A percentile compares a stretch with the other conserved stretches of the same genome.
These are phyloP conservation scores for Trichosporon inkin DNA, from an alignment of 1,284 basidiomycete genomes.

Conservation along the genomic window DNA sequence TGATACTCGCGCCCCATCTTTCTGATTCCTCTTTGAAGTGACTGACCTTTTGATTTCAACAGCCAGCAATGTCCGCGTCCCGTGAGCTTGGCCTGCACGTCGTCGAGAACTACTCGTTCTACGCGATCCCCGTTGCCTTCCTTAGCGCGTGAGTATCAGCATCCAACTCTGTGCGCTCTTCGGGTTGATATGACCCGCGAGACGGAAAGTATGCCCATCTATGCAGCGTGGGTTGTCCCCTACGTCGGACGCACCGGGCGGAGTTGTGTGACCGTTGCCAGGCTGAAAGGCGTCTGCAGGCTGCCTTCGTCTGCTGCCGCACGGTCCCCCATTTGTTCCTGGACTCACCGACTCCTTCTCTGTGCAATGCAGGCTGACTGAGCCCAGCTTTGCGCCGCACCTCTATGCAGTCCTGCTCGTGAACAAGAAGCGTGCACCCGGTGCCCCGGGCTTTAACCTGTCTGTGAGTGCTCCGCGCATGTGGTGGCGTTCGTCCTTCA, in stretches of 20 bases:
- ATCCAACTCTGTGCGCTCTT: too few relatives aligned
- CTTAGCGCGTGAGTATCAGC: slow-evolving; percentile 24
- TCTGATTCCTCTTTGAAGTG: too few relatives aligned
- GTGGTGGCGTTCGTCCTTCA: too few relatives aligned
- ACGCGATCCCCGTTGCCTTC: slow-evolving; percentile 35
- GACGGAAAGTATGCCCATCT: too few relatives aligned
- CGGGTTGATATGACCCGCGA: too few relatives aligned
- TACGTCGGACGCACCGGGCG: too few relatives aligned
- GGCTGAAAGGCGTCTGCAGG: too few relatives aligned
- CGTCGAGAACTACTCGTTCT: slow-evolving; percentile 27
- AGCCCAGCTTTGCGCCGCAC: slow-evolving; percentile 20
- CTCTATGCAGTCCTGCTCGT: slow-evolving; percentile 18
- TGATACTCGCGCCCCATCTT: too few relatives aligned
- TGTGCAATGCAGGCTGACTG: background rate
- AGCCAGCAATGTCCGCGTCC: background rate
- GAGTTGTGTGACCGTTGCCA: too few relatives aligned
- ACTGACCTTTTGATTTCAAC: background rate
- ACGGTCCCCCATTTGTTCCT: background rate
- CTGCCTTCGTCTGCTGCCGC: background rate
- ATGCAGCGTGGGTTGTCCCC: too few relatives aligned
- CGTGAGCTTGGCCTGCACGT: slow-evolving; percentile 6
- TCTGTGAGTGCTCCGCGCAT: slow-evolving; percentile 14
- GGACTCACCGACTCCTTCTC: background rate
- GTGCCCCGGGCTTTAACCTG: slow-evolving; percentile 21
- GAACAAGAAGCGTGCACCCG: slow-evolving; percentile 12